phyloP scores from a whole-genome alignment of 352 stramenopile genomes.

The Pythium guiyangense region DNA sequence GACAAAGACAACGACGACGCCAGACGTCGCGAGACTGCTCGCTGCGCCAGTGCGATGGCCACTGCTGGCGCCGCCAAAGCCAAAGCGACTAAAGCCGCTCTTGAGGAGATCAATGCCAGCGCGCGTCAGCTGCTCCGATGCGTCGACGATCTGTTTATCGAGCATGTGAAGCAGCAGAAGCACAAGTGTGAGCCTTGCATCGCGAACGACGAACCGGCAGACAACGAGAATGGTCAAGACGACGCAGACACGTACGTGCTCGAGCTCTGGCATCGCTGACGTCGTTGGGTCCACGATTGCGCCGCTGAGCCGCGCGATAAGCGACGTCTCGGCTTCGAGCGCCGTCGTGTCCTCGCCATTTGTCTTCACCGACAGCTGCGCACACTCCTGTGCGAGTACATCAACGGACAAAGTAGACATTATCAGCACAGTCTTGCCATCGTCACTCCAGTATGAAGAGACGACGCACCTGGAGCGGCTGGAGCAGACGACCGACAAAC shows the following conservation, averaged over 20 bases:
- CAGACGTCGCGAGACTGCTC: slow-evolving; percentile 26
- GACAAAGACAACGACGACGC: slow-evolving; percentile 63
- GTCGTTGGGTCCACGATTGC: slow-evolving; percentile 29
- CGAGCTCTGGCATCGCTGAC: slow-evolving; percentile 27
- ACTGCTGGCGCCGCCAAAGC: slow-evolving; percentile 32
- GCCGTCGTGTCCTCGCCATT: slow-evolving; percentile 18
- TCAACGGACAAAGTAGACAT: not conserved
- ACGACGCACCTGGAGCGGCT: slow-evolving; percentile 40
- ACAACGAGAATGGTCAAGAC: no score
- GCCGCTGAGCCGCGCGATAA: slow-evolving; percentile 46
- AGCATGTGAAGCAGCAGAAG: no score
- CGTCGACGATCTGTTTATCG: slow-evolving; percentile 52
- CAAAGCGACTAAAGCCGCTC: slow-evolving; percentile 80
- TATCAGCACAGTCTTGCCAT: no score
- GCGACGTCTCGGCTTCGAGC: slow-evolving; percentile 14
- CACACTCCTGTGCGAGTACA: slow-evolving; percentile 48
- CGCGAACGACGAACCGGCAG: not conserved
- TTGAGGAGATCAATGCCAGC: slow-evolving; percentile 77
- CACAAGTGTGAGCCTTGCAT: no score
- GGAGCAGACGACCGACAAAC: slow-evolving; percentile 35
- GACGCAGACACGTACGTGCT: slow-evolving; percentile 53
- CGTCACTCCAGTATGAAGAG: not conserved
- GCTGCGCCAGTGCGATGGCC: slow-evolving; percentile 3
- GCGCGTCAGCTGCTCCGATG: slow-evolving; percentile 68
- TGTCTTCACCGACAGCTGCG: slow-evolving; percentile 43